Percentiles rank a stretch among this genome's conserved stretches.
Evolutionary conservation across 495 filamentous ascomycete species (phyloP).

Genomic region (Articulospora tetracladia): DNA sequence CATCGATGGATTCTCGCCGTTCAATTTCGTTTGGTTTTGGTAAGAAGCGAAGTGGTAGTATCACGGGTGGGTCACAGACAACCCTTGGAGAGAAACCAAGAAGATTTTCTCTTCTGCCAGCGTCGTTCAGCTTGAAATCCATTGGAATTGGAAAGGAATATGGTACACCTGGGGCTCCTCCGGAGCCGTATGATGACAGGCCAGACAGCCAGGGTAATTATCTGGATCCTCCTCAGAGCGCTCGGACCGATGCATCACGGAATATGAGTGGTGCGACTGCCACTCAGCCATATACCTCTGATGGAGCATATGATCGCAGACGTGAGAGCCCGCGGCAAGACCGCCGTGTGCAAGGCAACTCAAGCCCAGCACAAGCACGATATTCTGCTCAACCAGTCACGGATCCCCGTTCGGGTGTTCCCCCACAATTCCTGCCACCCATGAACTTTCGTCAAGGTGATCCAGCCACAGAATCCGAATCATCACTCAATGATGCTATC

Average conservation of each 20-base stretch:
- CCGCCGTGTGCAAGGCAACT: conserved; percentile 18
- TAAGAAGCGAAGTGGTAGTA: conserved; percentile 64
- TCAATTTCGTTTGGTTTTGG: conserved; percentile 72
- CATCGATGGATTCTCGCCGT: conserved; percentile 73
- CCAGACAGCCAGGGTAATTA: conserved; percentile 17
- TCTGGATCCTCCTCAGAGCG: conserved; percentile 25
- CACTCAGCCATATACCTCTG: conserved; percentile 22
- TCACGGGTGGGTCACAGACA: conserved; percentile 40
- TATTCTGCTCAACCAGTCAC: conserved; percentile 18
- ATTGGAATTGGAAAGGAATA: conserved; percentile 48
- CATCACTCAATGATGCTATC: conserved; percentile 36
- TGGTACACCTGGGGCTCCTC: conserved; percentile 32
- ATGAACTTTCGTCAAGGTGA: conserved; percentile 39
- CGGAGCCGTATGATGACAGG: conserved; percentile 36
- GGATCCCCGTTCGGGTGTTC: conserved; percentile 39
- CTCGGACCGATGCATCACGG: conserved; percentile 34
- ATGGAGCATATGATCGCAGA: conserved; percentile 21
- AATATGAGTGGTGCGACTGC: conserved; percentile 35
- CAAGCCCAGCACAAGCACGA: conserved; percentile 29
- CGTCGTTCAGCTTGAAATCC: conserved; percentile 65
- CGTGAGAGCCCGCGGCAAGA: conserved; percentile 19
- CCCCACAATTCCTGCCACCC: conserved; percentile 25
- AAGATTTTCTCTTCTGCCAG: conserved; percentile 79
- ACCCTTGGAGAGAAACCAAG: conserved; percentile 52
- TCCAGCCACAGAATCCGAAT: conserved; percentile 42